Conservation (phyloP, 306 rosid genomes). For the Prunus fruticosa region DNA sequence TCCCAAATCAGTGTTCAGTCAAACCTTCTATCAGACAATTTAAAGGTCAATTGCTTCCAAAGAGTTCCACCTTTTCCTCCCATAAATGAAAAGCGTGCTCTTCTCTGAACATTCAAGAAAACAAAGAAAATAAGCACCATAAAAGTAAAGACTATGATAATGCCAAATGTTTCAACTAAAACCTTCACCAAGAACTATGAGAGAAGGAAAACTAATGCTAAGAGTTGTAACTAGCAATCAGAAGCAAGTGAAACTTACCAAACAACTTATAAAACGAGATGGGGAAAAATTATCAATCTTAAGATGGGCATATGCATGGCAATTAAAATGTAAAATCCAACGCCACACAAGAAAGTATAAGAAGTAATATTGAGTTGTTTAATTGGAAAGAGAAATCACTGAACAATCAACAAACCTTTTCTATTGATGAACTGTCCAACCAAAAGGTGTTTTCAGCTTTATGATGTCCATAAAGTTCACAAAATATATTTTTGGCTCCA, state of each 20-base stretch:
- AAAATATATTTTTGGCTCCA: constrained; percentile 74
- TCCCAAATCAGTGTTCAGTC: constrained; percentile 18
- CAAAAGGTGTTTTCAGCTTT: constrained; percentile 85
- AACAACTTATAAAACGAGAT: background rate
- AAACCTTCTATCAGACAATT: constrained; percentile 75
- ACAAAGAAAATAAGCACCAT: background rate
- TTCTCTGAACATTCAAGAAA: constrained; percentile 46
- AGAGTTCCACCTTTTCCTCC: constrained; percentile 93
- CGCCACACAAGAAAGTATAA: constrained; percentile 2
- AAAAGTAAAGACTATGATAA: background rate
- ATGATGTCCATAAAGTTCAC: constrained; percentile 67
- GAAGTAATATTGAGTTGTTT: background rate
- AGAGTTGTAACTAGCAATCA: background rate
- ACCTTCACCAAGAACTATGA: background rate
- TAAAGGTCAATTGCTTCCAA: constrained; percentile 84
- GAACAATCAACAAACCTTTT: constrained; percentile 57
- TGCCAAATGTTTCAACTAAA: background rate
- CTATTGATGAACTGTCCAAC: constrained; percentile 96
- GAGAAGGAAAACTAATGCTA: background rate
- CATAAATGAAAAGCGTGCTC: constrained; percentile 97
- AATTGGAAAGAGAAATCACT: constrained; percentile 15
- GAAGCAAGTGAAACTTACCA: background rate
- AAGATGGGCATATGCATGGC: background rate
- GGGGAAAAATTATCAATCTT: background rate
- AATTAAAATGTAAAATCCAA: constrained; percentile 13